Evolutionary conservation across 257 asterid species (phyloP).

Genomic region (Lithospermum erythrorhizon): DNA sequence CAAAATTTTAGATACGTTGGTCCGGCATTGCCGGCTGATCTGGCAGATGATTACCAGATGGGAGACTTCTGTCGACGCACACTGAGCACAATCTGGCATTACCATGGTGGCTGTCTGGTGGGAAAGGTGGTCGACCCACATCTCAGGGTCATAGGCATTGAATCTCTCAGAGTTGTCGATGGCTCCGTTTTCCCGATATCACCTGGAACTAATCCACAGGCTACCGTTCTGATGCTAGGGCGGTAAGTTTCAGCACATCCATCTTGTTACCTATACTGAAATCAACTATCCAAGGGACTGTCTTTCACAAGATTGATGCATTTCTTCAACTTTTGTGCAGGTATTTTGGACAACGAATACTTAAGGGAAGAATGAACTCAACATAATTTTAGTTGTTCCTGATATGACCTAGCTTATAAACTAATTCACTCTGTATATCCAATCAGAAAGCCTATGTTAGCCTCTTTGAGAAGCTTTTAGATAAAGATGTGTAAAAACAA

Average conservation of each 20-base stretch:
- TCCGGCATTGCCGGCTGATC: slow-evolving; percentile 50
- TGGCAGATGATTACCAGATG: slow-evolving; percentile 36
- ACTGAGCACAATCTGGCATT: slow-evolving; percentile 90
- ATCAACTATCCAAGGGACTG: neutral
- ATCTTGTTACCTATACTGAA: neutral
- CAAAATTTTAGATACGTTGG: slow-evolving; percentile 66
- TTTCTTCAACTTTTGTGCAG: slow-evolving; percentile 23
- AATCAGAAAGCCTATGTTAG: neutral
- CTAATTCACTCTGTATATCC: neutral
- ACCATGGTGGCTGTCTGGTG: slow-evolving; percentile 82
- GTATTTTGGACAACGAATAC: slow-evolving; percentile 54
- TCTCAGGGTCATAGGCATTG: slow-evolving; percentile 48
- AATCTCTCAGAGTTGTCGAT: slow-evolving; percentile 62
- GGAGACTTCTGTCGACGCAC: slow-evolving; percentile 67
- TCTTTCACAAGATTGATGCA: neutral
- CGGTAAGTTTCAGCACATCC: slow-evolving; percentile 22
- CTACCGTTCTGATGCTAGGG: slow-evolving; percentile 83
- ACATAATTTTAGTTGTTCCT: neutral
- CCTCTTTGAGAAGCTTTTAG: no score
- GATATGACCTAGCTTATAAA: neutral
- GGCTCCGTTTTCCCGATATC: slow-evolving; percentile 61
- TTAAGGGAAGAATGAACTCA: slow-evolving; percentile 39
- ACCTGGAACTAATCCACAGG: slow-evolving; percentile 95
- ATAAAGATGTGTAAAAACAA: neutral
- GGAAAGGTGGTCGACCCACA: slow-evolving; percentile 66